Conservation (phyloP, 441 rosid species). For the Populus hybrid region DNA sequence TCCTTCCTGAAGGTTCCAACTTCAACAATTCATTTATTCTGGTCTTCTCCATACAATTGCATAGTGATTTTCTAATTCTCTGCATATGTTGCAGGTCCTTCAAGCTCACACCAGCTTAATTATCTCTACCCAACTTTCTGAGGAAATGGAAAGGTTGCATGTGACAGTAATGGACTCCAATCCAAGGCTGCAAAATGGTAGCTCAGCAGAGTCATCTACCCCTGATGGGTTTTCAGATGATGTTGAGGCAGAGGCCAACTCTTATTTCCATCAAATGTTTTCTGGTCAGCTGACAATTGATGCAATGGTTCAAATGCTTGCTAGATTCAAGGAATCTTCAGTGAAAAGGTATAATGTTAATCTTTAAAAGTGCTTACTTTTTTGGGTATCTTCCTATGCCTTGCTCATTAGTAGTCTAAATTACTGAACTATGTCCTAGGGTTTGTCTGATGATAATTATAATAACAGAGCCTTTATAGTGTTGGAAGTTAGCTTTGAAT, state of each 20-base stretch:
- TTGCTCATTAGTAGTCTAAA: background rate
- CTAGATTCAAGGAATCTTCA: conserved; percentile 84
- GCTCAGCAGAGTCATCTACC: conserved; percentile 59
- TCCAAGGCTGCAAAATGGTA: conserved; percentile 73
- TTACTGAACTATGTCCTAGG: background rate
- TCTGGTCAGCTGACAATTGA: conserved; percentile 83
- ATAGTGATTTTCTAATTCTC: background rate
- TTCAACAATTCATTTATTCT: conserved; percentile 9
- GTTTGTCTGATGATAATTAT: background rate
- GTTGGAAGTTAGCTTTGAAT: background rate
- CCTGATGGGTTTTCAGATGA: conserved; percentile 80
- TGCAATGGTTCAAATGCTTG: conserved; percentile 96
- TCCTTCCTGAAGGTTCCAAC: conserved; percentile 65
- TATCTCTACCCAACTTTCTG: conserved; percentile 54
- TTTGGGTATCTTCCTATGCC: background rate
- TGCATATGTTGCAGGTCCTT: conserved; percentile 51
- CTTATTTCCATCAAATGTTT: conserved; percentile 96
- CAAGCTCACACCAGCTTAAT: conserved; percentile 52
- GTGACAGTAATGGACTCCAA: conserved; percentile 48
- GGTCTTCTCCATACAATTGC: background rate
- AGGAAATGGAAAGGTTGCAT: conserved; percentile 74
- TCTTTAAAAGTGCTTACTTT: background rate
- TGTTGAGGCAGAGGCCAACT: conserved; percentile 90
- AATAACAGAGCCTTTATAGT: background rate
- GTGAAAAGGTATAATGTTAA: conserved; percentile 54